Evolutionary conservation across 768 basidiomycete genomes (phyloP), one percentile per base, ranked within the genome.

Genomic region (Epithele typhae): DNA sequence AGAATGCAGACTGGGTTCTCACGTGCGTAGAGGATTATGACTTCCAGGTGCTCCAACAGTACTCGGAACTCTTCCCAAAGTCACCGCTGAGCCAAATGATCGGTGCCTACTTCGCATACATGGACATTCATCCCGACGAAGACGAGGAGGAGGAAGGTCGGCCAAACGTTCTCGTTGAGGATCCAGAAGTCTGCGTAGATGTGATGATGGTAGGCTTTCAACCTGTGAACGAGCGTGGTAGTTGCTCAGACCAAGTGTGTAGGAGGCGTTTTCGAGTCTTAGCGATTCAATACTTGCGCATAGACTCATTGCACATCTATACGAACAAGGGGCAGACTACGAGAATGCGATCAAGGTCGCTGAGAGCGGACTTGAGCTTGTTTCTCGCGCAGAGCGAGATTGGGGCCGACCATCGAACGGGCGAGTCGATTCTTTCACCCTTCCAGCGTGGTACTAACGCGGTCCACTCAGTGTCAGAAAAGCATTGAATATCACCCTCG

Each of bases 291-390:
- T 88, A 7, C 62, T 93, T 25, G 84, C 82, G 0, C 81, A 78
- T 55, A 76, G 87, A 17, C 70, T 92, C 12, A 64, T 82, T 25
- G 70, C 78, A 0, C 76, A 84, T 34, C 70, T 87, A 30, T 87
- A 92, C 58, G 64, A 81, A 5, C 62, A 68, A 23, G 84, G 90
- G 51, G 60, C 71, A 12, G 93, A 97, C 63, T 88, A 87, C 63
- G 71, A 81, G 37, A 84, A 81, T 52, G 78, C 83, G 0, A 78
- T 88, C 43, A 79, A 78, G 38, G 74, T 77, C 1, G 79, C 88
- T 1, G 90, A 93, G 56, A 77, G 73, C 33, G 88, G 87, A 0
- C 63, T 93, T 32, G 70, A 73, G 22, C 66, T 84, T 4, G 58
- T 89, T 7, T 66, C 67, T 9, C 70, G 66, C 23, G 59, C 76